phyloP scores from a whole-genome alignment of 352 stramenopile genomes.

The Phytophthora tentaculata region DNA sequence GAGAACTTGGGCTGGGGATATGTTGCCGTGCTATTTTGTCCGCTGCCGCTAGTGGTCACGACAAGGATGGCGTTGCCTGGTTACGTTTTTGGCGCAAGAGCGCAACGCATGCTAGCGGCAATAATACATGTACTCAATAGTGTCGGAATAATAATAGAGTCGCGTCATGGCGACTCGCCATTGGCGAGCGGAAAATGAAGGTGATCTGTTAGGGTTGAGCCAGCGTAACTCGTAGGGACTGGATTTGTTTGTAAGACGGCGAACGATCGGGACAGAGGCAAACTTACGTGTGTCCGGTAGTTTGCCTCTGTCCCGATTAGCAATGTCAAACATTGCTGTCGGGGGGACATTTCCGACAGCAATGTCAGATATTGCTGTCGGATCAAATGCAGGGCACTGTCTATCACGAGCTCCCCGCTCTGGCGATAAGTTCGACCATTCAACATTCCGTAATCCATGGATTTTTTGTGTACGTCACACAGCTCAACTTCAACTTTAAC shows the following conservation, averaged over 20 bases:
- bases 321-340: no score
- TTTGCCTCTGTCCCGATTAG: not conserved
- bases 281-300: not conserved
- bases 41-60: not conserved
- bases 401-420: not conserved
- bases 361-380: no score
- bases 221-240: not conserved
- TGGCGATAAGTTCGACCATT: not conserved
- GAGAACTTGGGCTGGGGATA: no score
- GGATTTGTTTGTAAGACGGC: constrained; percentile 14
- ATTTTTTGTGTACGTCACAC: constrained; percentile 15
- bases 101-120: not conserved
- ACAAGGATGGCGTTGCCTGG: not conserved
- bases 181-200: constrained; percentile 1
- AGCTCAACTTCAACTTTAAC: constrained; percentile 19
- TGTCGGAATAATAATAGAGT: no score
- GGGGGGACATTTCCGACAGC: no score
- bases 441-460: not conserved
- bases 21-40: constrained; percentile 21
- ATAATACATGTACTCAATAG: no score
- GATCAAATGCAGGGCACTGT: no score
- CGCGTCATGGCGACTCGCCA: not conserved
- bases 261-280: constrained; percentile 2
- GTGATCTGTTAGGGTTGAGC: constrained; percentile 25
- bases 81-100: no score